Percentiles rank a stretch among this genome's conserved stretches.
These are phyloP conservation scores for Apiotrichum laibachii DNA, from an alignment of 1,284 basidiomycete genomes.

Conservation along the genomic window DNA sequence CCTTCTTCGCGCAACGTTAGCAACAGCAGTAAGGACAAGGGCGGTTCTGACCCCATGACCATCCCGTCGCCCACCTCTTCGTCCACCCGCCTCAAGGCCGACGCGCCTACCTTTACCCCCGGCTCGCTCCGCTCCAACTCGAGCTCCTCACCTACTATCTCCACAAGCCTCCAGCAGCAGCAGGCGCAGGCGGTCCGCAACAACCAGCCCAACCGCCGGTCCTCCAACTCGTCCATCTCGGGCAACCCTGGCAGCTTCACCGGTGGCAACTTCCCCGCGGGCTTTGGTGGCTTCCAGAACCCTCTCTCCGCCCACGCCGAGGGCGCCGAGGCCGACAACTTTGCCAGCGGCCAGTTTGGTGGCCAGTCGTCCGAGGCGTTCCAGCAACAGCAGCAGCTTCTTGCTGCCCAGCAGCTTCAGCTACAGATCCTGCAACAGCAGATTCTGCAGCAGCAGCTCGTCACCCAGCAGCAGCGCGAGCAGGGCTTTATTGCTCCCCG, in stretches of 20 bases:
- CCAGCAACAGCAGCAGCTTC: constrained; percentile 44
- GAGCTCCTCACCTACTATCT: constrained; percentile 16
- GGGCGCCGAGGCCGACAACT: constrained; percentile 26
- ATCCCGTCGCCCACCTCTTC: constrained; percentile 18
- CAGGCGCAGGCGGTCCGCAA: constrained; percentile 11
- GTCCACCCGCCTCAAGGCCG: constrained; percentile 47
- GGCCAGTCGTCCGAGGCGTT: constrained; percentile 27
- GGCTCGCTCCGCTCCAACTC: constrained; percentile 17
- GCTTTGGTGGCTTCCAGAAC: constrained; percentile 14
- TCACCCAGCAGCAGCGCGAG: constrained; percentile 34
- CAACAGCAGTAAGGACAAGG: constrained; percentile 17
- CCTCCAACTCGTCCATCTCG: constrained; percentile 10
- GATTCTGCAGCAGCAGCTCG: constrained; percentile 33
- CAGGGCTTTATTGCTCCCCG: constrained; percentile 72
- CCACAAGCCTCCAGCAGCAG: constrained; percentile 5
- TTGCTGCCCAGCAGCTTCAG: constrained; percentile 43
- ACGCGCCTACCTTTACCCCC: constrained; percentile 50
- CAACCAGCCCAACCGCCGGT: constrained; percentile 21
- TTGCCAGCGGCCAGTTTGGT: constrained; percentile 25
- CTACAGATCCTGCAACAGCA: constrained; percentile 48
- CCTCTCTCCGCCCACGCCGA: constrained; percentile 20
- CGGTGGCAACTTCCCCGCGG: constrained; percentile 17
- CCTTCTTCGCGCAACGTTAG: constrained; percentile 26
- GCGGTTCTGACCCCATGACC: constrained; percentile 8
- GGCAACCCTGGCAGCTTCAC: not conserved